Base-by-base conservation (phyloP, 768 basidiomycete species). In the Russula ochroleuca region DNA sequence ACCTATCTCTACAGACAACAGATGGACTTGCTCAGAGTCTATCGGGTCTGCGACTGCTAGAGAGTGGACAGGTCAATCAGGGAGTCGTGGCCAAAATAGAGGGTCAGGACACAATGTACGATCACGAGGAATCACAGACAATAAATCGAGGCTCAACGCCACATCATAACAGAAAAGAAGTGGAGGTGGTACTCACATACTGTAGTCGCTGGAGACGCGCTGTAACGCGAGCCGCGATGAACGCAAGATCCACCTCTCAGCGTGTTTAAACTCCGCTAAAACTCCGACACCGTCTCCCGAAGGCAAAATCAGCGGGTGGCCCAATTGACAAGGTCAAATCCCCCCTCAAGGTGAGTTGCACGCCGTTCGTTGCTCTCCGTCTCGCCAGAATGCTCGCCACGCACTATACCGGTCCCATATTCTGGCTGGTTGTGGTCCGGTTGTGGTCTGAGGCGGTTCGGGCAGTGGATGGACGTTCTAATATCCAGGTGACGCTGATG, bases 321-420 rank as follows among this genome's bases (percentile, higher is more conserved):
- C 41, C 54, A 52, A 57, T 57, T 35, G 59, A 63, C 53, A 68
- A 60, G 61, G 68, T 68, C 73, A 69, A 72, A 74, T 72, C 76
- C 77, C 76, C 81, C 5, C 79, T 85, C 85, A 87, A 87, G 83
- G 87, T 86, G 73, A 85, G 85, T 54, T 85, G 73, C 68, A 73
- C 67, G 69, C 71, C 59, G 63, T 50, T 73, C 69, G 49, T 63
- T 23, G 57, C 45, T 15, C 28, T 4, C 53, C 14, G 63, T 67
- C 21, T 56, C 25, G 62, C 67, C 47, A 62, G 65, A 71, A 58
- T 63, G 60, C 69, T 62, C 67, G 68, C 69, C 41, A 61, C 37
- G 57, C 68, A 47, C 52, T 69, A 60, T 50, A 51, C 55, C 56
- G 23, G 57, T 37, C 35, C 21, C 21, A 25, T 25, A 17, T 31